Percentiles rank a stretch among this genome's conserved stretches.
Conservation (phyloP, 495 filamentous ascomycete species). For the Aspergillus haitiensis region DNA sequence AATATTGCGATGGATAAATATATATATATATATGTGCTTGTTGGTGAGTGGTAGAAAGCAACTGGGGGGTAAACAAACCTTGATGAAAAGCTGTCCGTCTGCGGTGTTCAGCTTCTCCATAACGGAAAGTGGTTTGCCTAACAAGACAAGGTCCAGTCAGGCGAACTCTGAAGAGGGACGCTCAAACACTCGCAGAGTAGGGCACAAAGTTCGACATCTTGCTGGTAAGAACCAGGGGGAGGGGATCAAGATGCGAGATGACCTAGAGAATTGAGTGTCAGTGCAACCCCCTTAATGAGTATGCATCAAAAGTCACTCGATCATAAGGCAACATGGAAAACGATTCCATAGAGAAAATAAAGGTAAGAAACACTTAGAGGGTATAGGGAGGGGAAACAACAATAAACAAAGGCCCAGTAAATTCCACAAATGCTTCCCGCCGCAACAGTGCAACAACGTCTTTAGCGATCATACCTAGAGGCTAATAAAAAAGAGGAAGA, state of each 20-base stretch:
- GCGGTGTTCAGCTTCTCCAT: slow-evolving; percentile 62
- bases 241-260: slow-evolving; percentile 15
- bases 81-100: slow-evolving; percentile 89
- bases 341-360: too few relatives aligned
- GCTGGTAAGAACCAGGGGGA: slow-evolving; percentile 32
- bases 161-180: slow-evolving; percentile 41
- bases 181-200: slow-evolving; percentile 36
- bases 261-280: slow-evolving; percentile 8
- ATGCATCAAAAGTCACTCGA: background rate
- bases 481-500: slow-evolving; percentile 1
- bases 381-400: slow-evolving; percentile 4
- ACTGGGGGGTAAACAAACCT: slow-evolving; percentile 48
- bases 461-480: slow-evolving; percentile 15
- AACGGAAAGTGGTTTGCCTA: slow-evolving; percentile 31
- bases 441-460: slow-evolving; percentile 19
- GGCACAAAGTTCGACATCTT: slow-evolving; percentile 42
- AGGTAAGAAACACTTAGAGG: slow-evolving; percentile 5
- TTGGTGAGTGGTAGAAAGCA: background rate
- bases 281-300: background rate
- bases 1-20: too few relatives aligned
- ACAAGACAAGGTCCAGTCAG: slow-evolving; percentile 30
- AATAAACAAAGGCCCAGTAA: slow-evolving; percentile 21
- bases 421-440: slow-evolving; percentile 11
- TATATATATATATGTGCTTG: too few relatives aligned
- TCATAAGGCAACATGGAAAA: background rate